Base-by-base conservation (phyloP, 2,329 filamentous ascomycete genomes). In the Pyrenophora tritici-repentis region DNA sequence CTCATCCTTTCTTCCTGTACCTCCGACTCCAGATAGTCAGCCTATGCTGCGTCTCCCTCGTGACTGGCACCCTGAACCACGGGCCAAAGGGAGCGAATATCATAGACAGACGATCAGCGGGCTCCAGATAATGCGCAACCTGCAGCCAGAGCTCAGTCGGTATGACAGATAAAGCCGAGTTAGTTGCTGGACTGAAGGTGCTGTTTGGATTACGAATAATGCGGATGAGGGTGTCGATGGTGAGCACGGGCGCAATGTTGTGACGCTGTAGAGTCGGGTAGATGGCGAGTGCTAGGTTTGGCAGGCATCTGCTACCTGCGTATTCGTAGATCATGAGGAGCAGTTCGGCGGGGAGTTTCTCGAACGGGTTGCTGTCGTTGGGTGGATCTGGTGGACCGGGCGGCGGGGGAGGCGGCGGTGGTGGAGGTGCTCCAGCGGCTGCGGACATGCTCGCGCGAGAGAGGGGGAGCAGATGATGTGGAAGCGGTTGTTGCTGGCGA, bases 231-330 rank as follows among this genome's bases (percentile, higher is more conserved):
- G 65, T 70, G 14, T 53, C 39, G 1, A 48, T 36, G 3, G 66
- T 67, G 29, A 73, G 61, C 13, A 59, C 50, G n/a, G 70, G 69
- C 6, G 63, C 62, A 4, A 73, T 55, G 26, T 64, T 70, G 38
- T 75, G 72, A 12, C 65, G 63, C 42, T 71, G 68, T 6, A 81
- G 66, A 3, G 76, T 66, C 4, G 75, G 74, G 55, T 79, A 80
- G 35, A 76, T 71, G 40, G 77, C 77, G 29, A 81, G 72, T 2
- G 75, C 75, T 42, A 81, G 74, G 29, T 73, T 75, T 61, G 79
- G 72, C 47, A 76, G 76, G 6, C 76, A 67, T 7, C 73, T 66
- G 4, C 73, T 65, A 18, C 70, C 62, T 4, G 80, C 66, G 16
- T 70, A 69, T 14, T 74, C 61, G 50, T 79, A 70, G 13, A 81